phyloP scores from a whole-genome alignment of 1,284 basidiomycete genomes.

The Coriolopsis trogii region DNA sequence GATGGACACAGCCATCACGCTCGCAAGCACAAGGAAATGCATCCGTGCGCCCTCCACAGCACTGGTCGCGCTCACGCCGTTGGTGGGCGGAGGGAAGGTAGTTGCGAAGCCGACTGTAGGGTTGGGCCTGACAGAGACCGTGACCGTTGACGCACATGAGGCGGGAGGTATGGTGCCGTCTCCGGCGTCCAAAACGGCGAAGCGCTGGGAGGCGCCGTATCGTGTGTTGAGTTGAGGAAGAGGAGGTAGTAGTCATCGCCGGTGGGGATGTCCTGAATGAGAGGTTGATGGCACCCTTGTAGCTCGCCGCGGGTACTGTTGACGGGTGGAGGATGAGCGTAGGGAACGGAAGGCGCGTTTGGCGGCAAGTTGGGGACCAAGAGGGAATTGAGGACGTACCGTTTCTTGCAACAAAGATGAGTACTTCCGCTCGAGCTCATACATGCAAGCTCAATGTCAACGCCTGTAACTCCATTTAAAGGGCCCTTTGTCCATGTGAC shows the following conservation, averaged over 20 bases:
- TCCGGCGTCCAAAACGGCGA: constrained; percentile 53
- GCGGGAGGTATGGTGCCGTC: constrained; percentile 36
- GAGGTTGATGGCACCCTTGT: constrained; percentile 52
- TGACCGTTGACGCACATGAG: constrained; percentile 41
- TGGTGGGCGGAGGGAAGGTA: constrained; percentile 40
- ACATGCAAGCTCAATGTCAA: constrained; percentile 72
- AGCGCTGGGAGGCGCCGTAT: constrained; percentile 65
- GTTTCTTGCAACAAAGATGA: constrained; percentile 62
- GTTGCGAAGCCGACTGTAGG: constrained; percentile 46
- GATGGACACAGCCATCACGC: constrained; percentile 23
- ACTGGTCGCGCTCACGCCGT: constrained; percentile 30
- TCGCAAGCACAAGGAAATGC: constrained; percentile 24
- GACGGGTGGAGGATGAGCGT: no score
- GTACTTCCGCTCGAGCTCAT: constrained; percentile 57
- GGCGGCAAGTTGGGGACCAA: no score
- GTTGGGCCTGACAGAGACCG: constrained; percentile 45
- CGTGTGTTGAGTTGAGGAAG: constrained; percentile 71
- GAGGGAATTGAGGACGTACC: constrained; percentile 46
- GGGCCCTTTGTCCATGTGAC: constrained; percentile 68
- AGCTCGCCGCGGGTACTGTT: background rate
- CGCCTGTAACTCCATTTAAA: constrained; percentile 56
- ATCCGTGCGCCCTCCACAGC: constrained; percentile 24
- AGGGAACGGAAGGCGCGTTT: no score
- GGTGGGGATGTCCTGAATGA: constrained; percentile 59
- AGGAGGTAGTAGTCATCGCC: constrained; percentile 77